A percentile compares a stretch with the other conserved stretches of the same genome.
Conservation (phyloP, 208 protist genomes). For the Tetramitus jugosus region DNA sequence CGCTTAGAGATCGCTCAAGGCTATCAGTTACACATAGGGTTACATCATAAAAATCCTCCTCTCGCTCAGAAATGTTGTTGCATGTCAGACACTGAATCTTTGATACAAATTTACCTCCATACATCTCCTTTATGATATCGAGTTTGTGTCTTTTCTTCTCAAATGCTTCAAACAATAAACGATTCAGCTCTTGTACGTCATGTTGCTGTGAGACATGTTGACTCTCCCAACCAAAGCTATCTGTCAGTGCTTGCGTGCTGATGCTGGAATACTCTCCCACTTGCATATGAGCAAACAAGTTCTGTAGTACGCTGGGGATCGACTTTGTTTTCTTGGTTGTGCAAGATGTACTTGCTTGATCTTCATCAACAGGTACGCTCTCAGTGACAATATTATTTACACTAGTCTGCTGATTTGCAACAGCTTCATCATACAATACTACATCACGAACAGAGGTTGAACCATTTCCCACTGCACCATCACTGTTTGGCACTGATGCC, state of each 20-base stretch:
- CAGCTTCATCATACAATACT: no score
- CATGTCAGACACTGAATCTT: neutral
- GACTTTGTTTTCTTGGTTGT: no score
- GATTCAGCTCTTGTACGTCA: constrained; percentile 9
- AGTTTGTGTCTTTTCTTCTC: neutral
- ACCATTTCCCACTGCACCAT: no score
- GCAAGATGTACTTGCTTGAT: no score
- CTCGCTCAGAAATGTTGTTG: neutral
- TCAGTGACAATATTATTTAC: no score
- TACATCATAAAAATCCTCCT: neutral
- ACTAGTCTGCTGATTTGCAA: no score
- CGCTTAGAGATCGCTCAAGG: neutral
- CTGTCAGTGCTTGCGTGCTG: neutral
- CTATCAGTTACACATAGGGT: neutral
- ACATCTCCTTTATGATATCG: neutral
- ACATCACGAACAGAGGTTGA: no score
- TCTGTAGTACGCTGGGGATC: no score
- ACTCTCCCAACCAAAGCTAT: constrained; percentile 2
- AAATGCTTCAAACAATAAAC: neutral
- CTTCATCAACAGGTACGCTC: no score
- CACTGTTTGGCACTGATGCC: no score
- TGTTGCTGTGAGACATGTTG: neutral
- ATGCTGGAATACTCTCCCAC: no score
- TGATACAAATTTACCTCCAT: neutral
- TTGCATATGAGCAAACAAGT: no score